phyloP scores from a whole-genome alignment of 352 stramenopile species.

The Blastocystis sp. region DNA sequence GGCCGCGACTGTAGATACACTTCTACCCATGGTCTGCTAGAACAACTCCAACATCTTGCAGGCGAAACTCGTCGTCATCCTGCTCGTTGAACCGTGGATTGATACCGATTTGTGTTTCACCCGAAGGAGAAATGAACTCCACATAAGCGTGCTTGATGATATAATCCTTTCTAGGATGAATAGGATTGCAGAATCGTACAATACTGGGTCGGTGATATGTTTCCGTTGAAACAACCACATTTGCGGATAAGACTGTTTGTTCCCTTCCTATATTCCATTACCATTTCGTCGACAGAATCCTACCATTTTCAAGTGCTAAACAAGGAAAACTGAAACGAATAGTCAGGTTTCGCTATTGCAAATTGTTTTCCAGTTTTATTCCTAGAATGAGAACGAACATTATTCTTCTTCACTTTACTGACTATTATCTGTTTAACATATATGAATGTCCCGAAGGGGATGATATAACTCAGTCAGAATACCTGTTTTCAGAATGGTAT shows the following conservation, averaged over 20 bases:
- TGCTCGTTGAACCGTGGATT: conserved; percentile 49
- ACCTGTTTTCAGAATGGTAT: no score
- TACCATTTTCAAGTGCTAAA: neutral
- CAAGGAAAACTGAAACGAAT: neutral
- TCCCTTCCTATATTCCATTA: neutral
- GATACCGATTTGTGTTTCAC: conserved; percentile 39
- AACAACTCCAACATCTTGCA: conserved; percentile 16
- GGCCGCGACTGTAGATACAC: conserved; percentile 37
- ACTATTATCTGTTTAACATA: no score
- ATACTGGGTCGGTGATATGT: conserved; percentile 28
- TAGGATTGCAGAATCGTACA: neutral
- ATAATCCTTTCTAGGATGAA: conserved; percentile 43
- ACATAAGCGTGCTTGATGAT: conserved; percentile 43
- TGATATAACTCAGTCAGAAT: no score
- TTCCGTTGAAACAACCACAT: conserved; percentile 56
- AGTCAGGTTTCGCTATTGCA: neutral
- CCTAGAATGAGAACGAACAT: no score
- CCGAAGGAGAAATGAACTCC: conserved; percentile 38
- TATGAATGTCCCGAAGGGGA: no score
- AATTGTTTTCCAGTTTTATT: no score
- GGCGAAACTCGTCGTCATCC: conserved; percentile 51
- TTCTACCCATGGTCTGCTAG: neutral
- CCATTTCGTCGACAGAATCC: no score
- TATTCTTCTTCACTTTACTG: no score
- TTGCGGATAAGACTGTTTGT: conserved; percentile 6